Evolutionary conservation across 2,329 filamentous ascomycete genomes (phyloP).

Genomic region (Paecilomyces niveus): DNA sequence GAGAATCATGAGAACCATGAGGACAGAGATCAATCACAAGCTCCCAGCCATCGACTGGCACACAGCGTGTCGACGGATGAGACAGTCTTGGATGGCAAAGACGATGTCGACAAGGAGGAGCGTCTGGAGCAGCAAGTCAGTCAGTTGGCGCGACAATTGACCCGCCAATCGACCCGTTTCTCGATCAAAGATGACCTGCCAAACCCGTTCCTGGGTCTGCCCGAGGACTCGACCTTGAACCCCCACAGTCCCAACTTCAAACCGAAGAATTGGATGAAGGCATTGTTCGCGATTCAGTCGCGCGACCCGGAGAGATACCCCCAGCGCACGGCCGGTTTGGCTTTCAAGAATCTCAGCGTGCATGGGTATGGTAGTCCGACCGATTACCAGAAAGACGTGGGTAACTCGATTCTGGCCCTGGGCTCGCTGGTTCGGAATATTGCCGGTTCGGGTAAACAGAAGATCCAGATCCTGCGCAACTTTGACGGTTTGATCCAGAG

Average conservation of each 20-base stretch:
- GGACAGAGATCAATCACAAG: neutral
- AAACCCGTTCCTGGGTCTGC: conserved; percentile 26
- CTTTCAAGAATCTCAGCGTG: conserved; percentile 33
- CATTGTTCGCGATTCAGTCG: conserved; percentile 36
- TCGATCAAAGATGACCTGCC: conserved; percentile 17
- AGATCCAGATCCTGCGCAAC: conserved; percentile 56
- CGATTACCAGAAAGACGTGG: conserved; percentile 33
- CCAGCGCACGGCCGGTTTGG: conserved; percentile 31
- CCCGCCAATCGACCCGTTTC: conserved; percentile 27
- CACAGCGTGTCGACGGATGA: neutral
- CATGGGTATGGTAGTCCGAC: conserved; percentile 30
- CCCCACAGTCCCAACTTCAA: conserved; percentile 40
- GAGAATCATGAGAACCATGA: conserved; percentile 7
- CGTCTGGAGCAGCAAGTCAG: conserved; percentile 22
- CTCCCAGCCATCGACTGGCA: neutral
- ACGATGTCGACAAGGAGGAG: conserved; percentile 13
- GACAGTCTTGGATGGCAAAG: neutral
- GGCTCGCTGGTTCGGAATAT: conserved; percentile 24
- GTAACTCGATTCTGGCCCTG: conserved; percentile 29
- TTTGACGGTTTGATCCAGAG: conserved; percentile 57
- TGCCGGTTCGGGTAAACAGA: conserved; percentile 31
- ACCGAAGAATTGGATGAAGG: conserved; percentile 41
- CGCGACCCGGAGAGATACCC: conserved; percentile 30
- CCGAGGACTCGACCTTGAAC: conserved; percentile 34
- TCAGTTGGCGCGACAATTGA: conserved; percentile 27